Evolutionary conservation across 2,329 filamentous ascomycete species (phyloP).

Genomic region (Diplodia sapinea): DNA sequence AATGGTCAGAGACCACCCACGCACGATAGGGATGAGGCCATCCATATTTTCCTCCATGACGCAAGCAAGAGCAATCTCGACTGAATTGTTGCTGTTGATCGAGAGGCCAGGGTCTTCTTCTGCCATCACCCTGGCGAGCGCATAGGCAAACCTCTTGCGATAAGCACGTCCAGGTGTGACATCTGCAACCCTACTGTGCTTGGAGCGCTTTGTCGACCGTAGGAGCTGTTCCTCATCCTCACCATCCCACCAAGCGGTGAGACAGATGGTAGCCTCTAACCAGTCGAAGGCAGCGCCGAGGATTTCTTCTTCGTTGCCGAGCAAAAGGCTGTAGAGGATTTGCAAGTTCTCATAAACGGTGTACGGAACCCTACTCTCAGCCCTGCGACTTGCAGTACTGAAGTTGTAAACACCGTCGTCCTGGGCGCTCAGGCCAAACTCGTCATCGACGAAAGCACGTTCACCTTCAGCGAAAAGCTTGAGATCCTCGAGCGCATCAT

Average conservation of each 20-base stretch:
- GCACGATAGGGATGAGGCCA: slow-evolving; percentile 74
- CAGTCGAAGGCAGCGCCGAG: slow-evolving; percentile 82
- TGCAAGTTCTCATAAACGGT: slow-evolving; percentile 85
- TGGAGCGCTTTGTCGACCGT: slow-evolving; percentile 47
- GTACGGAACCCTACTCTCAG: slow-evolving; percentile 87
- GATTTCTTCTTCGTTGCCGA: slow-evolving; percentile 77
- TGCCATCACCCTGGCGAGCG: slow-evolving; percentile 54
- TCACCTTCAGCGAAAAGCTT: slow-evolving; percentile 80
- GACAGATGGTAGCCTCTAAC: slow-evolving; percentile 83
- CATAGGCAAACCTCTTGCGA: slow-evolving; percentile 60
- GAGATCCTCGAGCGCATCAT: slow-evolving; percentile 71
- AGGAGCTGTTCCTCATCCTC: slow-evolving; percentile 58
- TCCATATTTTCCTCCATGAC: slow-evolving; percentile 83
- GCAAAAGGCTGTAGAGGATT: slow-evolving; percentile 78
- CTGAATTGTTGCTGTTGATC: slow-evolving; percentile 74
- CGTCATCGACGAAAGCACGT: slow-evolving; percentile 55
- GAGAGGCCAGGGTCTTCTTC: slow-evolving; percentile 70
- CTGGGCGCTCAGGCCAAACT: slow-evolving; percentile 51
- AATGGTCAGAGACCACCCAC: slow-evolving; percentile 80
- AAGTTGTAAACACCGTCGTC: slow-evolving; percentile 62
- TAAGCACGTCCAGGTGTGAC: slow-evolving; percentile 69
- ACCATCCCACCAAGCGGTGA: slow-evolving; percentile 93
- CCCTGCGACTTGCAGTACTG: slow-evolving; percentile 70
- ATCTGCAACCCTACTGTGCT: slow-evolving; percentile 55
- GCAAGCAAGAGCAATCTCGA: slow-evolving; percentile 83